Evolutionary conservation across 805 yeast genomes (phyloP).

Genomic region (Yarrowia porcina): DNA sequence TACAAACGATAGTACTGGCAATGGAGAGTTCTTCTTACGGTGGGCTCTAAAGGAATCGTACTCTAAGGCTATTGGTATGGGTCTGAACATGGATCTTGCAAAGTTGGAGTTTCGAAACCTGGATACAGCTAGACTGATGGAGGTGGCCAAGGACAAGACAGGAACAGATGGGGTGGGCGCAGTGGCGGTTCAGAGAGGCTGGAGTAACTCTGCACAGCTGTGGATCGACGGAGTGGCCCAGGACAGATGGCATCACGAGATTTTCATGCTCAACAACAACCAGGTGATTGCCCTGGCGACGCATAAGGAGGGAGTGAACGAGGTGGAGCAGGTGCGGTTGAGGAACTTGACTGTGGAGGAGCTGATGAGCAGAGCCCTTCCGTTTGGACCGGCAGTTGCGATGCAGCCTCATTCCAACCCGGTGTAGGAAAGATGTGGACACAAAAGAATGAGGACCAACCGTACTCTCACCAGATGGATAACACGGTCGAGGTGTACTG

Average conservation of each 20-base stretch:
- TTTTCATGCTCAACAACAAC: slow-evolving; percentile 16
- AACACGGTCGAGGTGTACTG: too few relatives aligned
- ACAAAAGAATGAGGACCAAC: too few relatives aligned
- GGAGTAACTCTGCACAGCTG: slow-evolving; percentile 8
- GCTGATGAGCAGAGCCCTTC: background rate
- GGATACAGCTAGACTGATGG: slow-evolving; percentile 22
- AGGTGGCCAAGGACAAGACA: slow-evolving; percentile 8
- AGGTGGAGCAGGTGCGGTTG: background rate
- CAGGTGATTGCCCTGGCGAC: slow-evolving; percentile 24
- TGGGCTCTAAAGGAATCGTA: slow-evolving; percentile 84
- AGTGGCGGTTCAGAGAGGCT: background rate
- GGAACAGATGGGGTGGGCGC: background rate
- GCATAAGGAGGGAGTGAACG: background rate
- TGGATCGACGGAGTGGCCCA: slow-evolving; percentile 24
- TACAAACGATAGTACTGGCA: background rate
- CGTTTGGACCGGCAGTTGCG: slow-evolving; percentile 13
- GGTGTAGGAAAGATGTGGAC: background rate
- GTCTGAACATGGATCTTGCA: slow-evolving; percentile 44
- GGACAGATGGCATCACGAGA: slow-evolving; percentile 25
- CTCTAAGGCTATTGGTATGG: slow-evolving; percentile 63
- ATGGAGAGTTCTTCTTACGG: slow-evolving; percentile 39
- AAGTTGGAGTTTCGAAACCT: slow-evolving; percentile 36
- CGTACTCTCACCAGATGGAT: too few relatives aligned
- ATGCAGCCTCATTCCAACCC: slow-evolving; percentile 16
- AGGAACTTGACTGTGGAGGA: background rate